Evolutionary conservation across 352 stramenopile genomes (phyloP), one percentile per base, ranked within the genome.

Genomic region (Phytophthora tubulina): DNA sequence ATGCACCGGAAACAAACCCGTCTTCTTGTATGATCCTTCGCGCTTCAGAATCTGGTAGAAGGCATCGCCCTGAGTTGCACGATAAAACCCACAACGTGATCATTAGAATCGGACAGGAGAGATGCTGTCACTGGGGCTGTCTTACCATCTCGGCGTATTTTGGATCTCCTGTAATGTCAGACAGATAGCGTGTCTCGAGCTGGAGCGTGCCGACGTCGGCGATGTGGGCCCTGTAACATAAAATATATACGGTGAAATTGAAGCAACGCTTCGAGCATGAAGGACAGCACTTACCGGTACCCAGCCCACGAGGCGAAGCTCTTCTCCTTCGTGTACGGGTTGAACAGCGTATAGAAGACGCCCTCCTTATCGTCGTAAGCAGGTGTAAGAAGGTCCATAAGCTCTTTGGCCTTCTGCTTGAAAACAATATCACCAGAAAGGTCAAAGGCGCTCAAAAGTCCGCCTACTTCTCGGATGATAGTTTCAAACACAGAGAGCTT

Each of bases 401-500:
- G 17, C 31, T 31, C 95, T 33, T 87, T 63, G 11, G 97, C 97
- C 63, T 98, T 97, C 11, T 93, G 75, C 53, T 99, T 90, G 78
- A 99, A 98, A 15, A 96, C 67, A 4, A 52, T 60, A 76, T 98
- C 90, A 1, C 69, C 45, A 15, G 95, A 95, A 35, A 99, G 76
- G 66, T 98, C 90, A 78, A 98, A 99, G 0, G 98, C 98, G 38
- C 93, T 95, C 9, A 99, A 85, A 5, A 99, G 82, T 8, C 98
- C 98, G 17, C 97, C 98, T 4, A 99, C 85, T 76, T 96, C 95
- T 27, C 98, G 94, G 86, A 99, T 99, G 45, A 98, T 99, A 1
- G 97, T 99, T 86, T 99, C 98, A 84, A 99, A 99, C 21, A 99
- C 84, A 21, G 94, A 99, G 9, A 99, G 84, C 13, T 63, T 81